Conservation (phyloP, 306 rosid species). For the Morella rubra region DNA sequence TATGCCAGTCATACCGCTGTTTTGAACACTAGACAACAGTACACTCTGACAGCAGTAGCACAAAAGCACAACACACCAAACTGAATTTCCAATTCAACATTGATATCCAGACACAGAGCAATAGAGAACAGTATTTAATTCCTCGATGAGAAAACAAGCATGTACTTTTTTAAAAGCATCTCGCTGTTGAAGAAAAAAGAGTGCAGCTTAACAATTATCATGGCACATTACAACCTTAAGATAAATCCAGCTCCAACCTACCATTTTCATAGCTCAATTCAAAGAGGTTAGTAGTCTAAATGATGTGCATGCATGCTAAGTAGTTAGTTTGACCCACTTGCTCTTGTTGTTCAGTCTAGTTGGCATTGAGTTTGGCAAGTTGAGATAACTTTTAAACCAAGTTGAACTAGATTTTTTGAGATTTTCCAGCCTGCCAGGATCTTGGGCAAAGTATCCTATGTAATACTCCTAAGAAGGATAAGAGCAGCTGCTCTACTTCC, state of each 20-base stretch:
- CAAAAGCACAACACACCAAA: neutral
- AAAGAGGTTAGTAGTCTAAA: neutral
- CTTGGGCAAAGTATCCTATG: no score
- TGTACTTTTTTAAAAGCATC: no score
- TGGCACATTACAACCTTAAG: neutral
- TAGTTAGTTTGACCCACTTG: neutral
- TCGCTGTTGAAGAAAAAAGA: neutral
- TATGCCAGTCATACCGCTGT: neutral
- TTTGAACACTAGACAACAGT: neutral
- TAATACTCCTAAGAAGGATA: no score
- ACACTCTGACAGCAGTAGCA: neutral
- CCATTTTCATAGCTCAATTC: neutral
- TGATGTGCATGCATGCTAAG: neutral
- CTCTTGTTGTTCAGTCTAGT: no score
- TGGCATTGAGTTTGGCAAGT: no score
- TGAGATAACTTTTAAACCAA: no score
- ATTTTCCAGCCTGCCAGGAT: no score
- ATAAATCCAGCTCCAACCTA: neutral
- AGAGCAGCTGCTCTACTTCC: no score
- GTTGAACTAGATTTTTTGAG: no score
- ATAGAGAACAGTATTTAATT: neutral
- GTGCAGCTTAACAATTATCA: neutral
- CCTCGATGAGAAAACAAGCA: neutral
- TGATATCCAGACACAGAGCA: neutral
- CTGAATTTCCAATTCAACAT: neutral